Base-by-base conservation (phyloP, 2,329 filamentous ascomycete genomes). In the Lasiodiplodia sp. region DNA sequence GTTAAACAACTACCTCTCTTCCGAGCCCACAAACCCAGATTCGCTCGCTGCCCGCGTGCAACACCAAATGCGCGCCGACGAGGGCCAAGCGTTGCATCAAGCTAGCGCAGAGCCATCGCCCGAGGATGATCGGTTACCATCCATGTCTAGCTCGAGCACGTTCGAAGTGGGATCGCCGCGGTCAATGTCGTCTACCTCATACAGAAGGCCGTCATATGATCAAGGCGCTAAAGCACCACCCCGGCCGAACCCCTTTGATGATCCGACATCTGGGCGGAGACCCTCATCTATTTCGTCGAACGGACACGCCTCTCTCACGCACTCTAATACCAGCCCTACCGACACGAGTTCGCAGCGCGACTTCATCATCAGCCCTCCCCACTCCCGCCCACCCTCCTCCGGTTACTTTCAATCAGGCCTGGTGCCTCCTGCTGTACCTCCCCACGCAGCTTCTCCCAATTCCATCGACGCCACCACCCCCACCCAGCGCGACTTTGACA, bases 11-110 rank as follows among this genome's bases (percentile, higher is more conserved):
- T 78, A 71, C 67, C 70, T 78, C 37, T 68, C 77, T 51, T 77
- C 75, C 65, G 78, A 77, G 69, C 77, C 75, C 2, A 21, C 70
- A 0, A 75, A 76, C 47, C 79, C 82, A 1, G 78, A 80, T 67
- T 84, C 83, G 0, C 83, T 84, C 69, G 81, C 84, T 2, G 79
- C 82, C 66, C 72, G 75, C 31, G 72, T 85, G 10, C 84, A 83
- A 67, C 83, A 83, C 34, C 82, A 80, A 72, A 87, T 87, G 85
- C 79, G 84, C 68, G 79, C 80, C 10, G 85, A 87, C 69, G 85
- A 87, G 76, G 85, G 83, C 6, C 78, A 77, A 67, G 84, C 83
- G 11, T 75, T 87, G 65, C 84, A 86, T 58, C 78, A 83, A 58
- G 81, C 78, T 34, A 77, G 80, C 47, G 75, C 71, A 23, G 58